Evolutionary conservation across 2,329 filamentous ascomycete genomes (phyloP).

Genomic region (Botrytis aclada): DNA sequence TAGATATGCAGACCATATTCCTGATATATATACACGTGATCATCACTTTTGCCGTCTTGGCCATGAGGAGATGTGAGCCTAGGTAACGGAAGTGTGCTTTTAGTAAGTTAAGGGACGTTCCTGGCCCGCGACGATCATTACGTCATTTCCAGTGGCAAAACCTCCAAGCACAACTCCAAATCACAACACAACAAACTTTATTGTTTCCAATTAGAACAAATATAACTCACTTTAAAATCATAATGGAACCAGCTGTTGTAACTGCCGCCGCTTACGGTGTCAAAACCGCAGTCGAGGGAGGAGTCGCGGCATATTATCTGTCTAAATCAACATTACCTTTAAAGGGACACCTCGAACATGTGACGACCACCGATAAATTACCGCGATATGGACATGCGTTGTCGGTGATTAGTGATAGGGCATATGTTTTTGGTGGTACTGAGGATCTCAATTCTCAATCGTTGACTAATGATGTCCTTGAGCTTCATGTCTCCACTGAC

Average conservation of each 20-base stretch:
- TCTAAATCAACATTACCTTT: constrained; percentile 8
- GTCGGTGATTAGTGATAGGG: constrained; percentile 12
- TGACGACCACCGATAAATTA: constrained; percentile 1
- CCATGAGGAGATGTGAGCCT: not conserved
- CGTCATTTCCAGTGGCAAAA: not conserved
- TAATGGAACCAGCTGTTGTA: not conserved
- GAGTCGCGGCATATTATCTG: constrained; percentile 10
- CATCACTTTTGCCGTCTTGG: not conserved
- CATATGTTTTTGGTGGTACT: constrained; percentile 13
- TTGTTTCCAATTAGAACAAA: not conserved
- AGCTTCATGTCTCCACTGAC: constrained; percentile 12
- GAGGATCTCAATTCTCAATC: not conserved
- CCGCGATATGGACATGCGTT: constrained; percentile 6
- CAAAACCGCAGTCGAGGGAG: constrained; percentile 6
- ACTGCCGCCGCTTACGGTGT: constrained; percentile 5
- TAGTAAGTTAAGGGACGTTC: not conserved
- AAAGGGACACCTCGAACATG: constrained; percentile 5
- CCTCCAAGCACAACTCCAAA: not conserved
- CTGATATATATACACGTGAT: not conserved
- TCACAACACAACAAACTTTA: not conserved
- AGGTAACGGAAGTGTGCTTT: not conserved
- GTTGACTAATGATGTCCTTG: not conserved
- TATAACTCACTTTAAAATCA: constrained; percentile 6
- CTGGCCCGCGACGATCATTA: not conserved
- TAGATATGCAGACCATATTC: not conserved